These are phyloP conservation scores for Apiospora malaysiana DNA, from an alignment of 2,329 filamentous ascomycete species.

Conservation along the genomic window DNA sequence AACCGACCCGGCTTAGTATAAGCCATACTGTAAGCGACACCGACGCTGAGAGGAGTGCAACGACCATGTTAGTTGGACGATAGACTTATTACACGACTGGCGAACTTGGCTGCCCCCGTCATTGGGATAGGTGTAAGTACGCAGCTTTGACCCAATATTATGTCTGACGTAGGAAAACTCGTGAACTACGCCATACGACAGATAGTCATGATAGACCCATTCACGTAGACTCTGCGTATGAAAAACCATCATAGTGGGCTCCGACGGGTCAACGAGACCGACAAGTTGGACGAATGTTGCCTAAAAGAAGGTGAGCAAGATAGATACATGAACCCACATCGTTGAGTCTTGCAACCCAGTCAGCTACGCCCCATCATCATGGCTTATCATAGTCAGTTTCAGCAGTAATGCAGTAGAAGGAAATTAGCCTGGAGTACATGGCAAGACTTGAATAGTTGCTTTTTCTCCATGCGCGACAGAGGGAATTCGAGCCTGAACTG, in stretches of 20 bases:
- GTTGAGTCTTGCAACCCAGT: neutral
- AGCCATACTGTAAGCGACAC: neutral
- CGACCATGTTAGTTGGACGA: neutral
- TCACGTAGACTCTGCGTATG: too few relatives aligned
- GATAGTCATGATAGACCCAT: too few relatives aligned
- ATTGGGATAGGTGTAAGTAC: neutral
- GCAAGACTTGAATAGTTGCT: neutral
- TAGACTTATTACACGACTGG: neutral
- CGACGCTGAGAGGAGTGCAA: neutral
- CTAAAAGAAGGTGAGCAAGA: too few relatives aligned
- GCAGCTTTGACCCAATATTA: neutral
- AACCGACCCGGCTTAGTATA: neutral
- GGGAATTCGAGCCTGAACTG: neutral
- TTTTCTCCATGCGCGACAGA: neutral
- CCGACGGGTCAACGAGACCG: too few relatives aligned
- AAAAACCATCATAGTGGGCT: too few relatives aligned
- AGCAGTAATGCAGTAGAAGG: too few relatives aligned
- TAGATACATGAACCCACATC: too few relatives aligned
- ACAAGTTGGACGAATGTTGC: too few relatives aligned
- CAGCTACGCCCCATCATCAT: neutral
- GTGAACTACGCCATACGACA: too few relatives aligned
- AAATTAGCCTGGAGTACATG: neutral
- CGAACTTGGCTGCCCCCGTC: neutral
- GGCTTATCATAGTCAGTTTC: too few relatives aligned
- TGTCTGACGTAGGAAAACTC: neutral